Evolutionary conservation across 495 filamentous ascomycete genomes (phyloP).

Genomic region (Tuber microsphaerosporum): DNA sequence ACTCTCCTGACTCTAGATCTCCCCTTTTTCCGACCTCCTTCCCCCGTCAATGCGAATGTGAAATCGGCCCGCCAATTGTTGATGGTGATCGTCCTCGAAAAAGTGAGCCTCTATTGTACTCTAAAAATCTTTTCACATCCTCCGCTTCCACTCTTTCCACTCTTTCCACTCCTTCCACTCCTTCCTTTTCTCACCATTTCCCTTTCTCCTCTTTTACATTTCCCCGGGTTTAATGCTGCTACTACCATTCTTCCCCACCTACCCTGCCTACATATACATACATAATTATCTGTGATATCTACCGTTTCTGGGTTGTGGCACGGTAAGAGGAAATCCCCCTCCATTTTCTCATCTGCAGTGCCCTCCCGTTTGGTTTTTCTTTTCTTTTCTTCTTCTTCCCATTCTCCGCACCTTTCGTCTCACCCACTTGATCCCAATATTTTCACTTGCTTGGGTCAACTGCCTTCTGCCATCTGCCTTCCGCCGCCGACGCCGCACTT

Average conservation of each 20-base stretch:
- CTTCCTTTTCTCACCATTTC: background rate
- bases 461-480: background rate
- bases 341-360: background rate
- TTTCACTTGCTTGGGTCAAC: background rate
- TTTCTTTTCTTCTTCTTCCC: background rate
- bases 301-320: background rate
- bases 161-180: background rate
- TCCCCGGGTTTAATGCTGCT: background rate
- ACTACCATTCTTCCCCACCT: background rate
- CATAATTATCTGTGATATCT: background rate
- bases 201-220: background rate
- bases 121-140: conserved; percentile 2
- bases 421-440: background rate
- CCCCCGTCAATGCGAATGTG: background rate
- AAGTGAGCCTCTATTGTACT: background rate
- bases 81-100: background rate
- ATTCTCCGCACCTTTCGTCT: conserved; percentile 5
- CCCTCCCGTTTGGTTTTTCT: background rate
- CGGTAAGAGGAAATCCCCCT: background rate
- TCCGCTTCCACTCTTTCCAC: background rate
- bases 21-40: background rate
- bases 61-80: conserved; percentile 2
- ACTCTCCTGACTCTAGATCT: background rate
- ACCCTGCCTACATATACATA: background rate
- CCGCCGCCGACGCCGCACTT: background rate